Conservation (phyloP, 1,284 basidiomycete species). For the Rhodotorula mucilaginosa region DNA sequence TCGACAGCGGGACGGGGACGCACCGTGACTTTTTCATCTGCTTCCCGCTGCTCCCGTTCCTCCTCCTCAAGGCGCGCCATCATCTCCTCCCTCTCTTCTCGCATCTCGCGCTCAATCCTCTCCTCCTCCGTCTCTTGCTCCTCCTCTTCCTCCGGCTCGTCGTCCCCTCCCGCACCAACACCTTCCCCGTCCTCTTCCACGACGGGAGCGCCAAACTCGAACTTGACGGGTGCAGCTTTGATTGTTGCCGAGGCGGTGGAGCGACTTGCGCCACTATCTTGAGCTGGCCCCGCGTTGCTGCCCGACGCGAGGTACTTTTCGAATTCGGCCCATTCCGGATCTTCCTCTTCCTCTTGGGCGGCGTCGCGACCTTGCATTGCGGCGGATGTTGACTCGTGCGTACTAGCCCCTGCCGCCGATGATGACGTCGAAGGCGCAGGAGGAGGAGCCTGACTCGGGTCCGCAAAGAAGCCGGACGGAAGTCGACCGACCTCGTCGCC, state of each 20-base stretch:
- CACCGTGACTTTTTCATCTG: slow-evolving; percentile 39
- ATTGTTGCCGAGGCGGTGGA: slow-evolving; percentile 30
- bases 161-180: neutral
- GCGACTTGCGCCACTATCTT: too few species aligned
- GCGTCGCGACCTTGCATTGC: neutral
- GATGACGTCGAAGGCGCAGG: slow-evolving; percentile 46
- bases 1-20: neutral
- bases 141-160: slow-evolving; percentile 20
- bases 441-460: slow-evolving; percentile 60
- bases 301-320: slow-evolving; percentile 16
- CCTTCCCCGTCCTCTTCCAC: slow-evolving; percentile 23
- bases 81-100: slow-evolving; percentile 41
- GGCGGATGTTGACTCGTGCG: neutral
- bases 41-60: slow-evolving; percentile 38
- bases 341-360: slow-evolving; percentile 16
- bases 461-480: slow-evolving; percentile 74
- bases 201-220: slow-evolving; percentile 40
- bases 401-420: neutral
- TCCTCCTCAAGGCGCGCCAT: slow-evolving; percentile 36
- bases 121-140: slow-evolving; percentile 37
- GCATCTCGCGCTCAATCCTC: slow-evolving; percentile 18
- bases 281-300: neutral
- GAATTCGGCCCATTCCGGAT: slow-evolving; percentile 37
- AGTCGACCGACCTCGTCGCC: slow-evolving; percentile 49
- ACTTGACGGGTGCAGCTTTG: slow-evolving; percentile 31